These are phyloP conservation scores for Leishmania tropica DNA, from an alignment of 208 protist species.

Conservation along the genomic window DNA sequence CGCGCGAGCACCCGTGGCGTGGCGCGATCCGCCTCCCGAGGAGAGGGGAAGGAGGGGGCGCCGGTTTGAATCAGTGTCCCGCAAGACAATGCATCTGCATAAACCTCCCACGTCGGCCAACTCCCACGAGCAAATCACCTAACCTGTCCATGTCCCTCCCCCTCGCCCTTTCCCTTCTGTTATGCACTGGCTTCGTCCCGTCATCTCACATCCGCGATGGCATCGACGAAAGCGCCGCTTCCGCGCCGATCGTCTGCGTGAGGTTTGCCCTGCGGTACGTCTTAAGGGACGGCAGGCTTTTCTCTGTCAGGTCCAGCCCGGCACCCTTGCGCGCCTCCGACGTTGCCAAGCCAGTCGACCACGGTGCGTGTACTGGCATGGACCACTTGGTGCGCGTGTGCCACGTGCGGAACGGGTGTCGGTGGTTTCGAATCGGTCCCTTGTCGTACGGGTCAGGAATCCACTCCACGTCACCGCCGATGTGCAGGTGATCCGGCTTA, in stretches of 20 bases:
- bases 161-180: neutral
- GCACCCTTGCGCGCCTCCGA: slow-evolving; percentile 71
- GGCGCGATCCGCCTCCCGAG: neutral
- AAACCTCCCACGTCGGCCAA: neutral
- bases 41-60: neutral
- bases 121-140: neutral
- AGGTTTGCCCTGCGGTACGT: slow-evolving; percentile 68
- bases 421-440: slow-evolving; percentile 50
- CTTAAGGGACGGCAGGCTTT: slow-evolving; percentile 57
- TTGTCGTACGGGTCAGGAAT: slow-evolving; percentile 87
- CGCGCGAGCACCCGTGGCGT: neutral
- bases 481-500: slow-evolving; percentile 49
- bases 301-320: slow-evolving; percentile 60
- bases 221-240: slow-evolving; percentile 70
- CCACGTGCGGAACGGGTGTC: slow-evolving; percentile 86
- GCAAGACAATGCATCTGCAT: neutral
- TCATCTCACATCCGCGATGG: slow-evolving; percentile 22
- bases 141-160: neutral
- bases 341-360: slow-evolving; percentile 78
- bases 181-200: neutral
- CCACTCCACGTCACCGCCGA: slow-evolving; percentile 79
- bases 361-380: slow-evolving; percentile 85
- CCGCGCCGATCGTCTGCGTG: slow-evolving; percentile 74
- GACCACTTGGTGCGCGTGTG: slow-evolving; percentile 90
- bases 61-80: neutral